Evolutionary conservation across 352 stramenopile genomes (phyloP).

Genomic region (Globisporangium nunn): DNA sequence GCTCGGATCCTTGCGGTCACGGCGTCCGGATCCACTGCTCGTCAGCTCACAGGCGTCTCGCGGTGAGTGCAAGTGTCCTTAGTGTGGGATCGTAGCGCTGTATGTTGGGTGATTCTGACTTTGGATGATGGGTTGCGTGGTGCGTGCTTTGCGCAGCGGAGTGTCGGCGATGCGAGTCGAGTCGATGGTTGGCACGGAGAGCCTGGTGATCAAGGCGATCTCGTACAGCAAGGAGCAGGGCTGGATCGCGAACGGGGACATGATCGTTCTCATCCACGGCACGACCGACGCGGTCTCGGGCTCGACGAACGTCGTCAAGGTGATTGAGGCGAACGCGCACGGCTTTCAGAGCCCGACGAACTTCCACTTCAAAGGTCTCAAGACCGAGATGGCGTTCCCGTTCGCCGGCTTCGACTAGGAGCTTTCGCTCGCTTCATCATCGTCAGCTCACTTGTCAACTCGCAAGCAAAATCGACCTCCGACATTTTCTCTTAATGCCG

Average conservation of each 20-base stretch:
- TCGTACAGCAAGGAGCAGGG: conserved; percentile 68
- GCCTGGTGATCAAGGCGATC: conserved; percentile 82
- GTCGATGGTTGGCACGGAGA: conserved; percentile 80
- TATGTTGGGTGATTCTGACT: neutral
- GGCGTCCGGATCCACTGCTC: conserved; percentile 51
- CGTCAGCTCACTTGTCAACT: neutral
- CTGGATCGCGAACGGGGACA: conserved; percentile 81
- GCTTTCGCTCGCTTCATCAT: neutral
- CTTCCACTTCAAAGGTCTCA: conserved; percentile 55
- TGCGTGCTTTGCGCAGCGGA: conserved; percentile 26
- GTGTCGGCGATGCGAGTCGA: conserved; percentile 59
- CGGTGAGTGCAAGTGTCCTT: conserved; percentile 26
- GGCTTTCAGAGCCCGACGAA: conserved; percentile 65
- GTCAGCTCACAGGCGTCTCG: conserved; percentile 72
- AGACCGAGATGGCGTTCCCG: conserved; percentile 13
- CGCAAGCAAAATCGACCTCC: too few relatives aligned
- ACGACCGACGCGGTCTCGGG: conserved; percentile 76
- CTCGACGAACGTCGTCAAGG: conserved; percentile 87
- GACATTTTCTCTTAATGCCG: too few relatives aligned
- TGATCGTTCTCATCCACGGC: conserved; percentile 88
- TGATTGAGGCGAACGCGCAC: conserved; percentile 70
- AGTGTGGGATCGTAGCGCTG: too few relatives aligned
- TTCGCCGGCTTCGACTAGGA: conserved; percentile 3
- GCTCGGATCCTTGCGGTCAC: conserved; percentile 89
- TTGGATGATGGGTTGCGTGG: neutral